These are phyloP conservation scores for Chlamydomonas asymmetrica DNA, from an alignment of 139 green algal genomes.

Conservation along the genomic window DNA sequence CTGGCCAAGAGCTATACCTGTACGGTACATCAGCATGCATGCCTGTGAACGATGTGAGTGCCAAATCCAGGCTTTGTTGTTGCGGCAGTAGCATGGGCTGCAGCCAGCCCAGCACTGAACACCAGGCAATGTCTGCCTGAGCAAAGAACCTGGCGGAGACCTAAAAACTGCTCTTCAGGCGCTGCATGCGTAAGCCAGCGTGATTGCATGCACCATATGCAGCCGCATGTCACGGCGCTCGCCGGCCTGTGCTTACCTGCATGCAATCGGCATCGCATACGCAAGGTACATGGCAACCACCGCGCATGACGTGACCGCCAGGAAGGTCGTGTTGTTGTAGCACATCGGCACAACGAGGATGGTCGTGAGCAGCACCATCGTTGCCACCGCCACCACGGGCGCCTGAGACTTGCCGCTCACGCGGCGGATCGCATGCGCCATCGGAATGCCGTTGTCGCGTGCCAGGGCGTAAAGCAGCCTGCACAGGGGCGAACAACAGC, in stretches of 20 bases:
- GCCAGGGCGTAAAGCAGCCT: constrained; percentile 27
- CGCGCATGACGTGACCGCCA: constrained; percentile 11
- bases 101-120: too few relatives aligned
- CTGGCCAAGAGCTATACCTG: too few relatives aligned
- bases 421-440: neutral
- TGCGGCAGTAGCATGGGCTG: neutral
- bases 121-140: neutral
- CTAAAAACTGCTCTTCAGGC: neutral
- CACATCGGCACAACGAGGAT: constrained; percentile 23
- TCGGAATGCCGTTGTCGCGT: constrained; percentile 14
- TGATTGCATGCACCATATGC: neutral
- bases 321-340: constrained; percentile 17
- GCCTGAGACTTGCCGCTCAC: constrained; percentile 6
- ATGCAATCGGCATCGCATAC: constrained; percentile 12
- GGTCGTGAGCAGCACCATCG: constrained; percentile 14
- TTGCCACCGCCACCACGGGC: constrained; percentile 10
- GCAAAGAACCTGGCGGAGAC: neutral
- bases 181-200: neutral
- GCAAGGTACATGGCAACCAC: constrained; percentile 21
- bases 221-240: neutral
- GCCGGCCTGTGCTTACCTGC: neutral
- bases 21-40: neutral
- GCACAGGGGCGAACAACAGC: too few relatives aligned
- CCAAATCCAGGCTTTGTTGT: neutral
- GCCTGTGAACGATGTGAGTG: neutral